Evolutionary conservation across 345 rosid species (phyloP).

Genomic region (Balakata baccata): DNA sequence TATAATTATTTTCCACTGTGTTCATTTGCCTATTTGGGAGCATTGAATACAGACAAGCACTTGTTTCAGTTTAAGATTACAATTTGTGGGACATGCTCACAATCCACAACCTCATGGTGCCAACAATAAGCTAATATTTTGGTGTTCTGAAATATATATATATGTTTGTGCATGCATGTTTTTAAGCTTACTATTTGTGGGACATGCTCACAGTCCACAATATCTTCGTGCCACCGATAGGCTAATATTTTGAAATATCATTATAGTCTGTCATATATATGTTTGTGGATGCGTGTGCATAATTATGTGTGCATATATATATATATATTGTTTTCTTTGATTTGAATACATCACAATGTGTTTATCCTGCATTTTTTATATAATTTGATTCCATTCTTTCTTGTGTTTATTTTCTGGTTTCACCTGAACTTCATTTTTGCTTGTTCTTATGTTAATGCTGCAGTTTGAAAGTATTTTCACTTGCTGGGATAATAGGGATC

Average conservation of each 20-base stretch:
- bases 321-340: too few relatives aligned
- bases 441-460: conserved; percentile 32
- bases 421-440: conserved; percentile 2
- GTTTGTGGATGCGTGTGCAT: not conserved
- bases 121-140: not conserved
- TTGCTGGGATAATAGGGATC: conserved; percentile 81
- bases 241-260: not conserved
- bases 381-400: not conserved
- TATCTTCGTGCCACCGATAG: too few relatives aligned
- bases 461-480: conserved; percentile 84
- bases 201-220: not conserved
- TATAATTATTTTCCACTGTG: not conserved
- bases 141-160: not conserved
- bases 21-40: not conserved
- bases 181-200: not conserved
- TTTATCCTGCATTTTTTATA: conserved; percentile 1
- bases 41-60: conserved; percentile 1
- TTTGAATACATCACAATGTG: not conserved
- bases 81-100: not conserved
- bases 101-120: not conserved
- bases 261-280: not conserved
- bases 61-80: not conserved
- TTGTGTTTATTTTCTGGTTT: conserved; percentile 3
- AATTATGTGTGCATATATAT: too few relatives aligned
- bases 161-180: not conserved